A percentile compares a stretch with the other conserved stretches of the same genome.
Evolutionary conservation across 2,329 filamentous ascomycete species (phyloP).

Genomic region (Berkeleyomyces rouxiae): DNA sequence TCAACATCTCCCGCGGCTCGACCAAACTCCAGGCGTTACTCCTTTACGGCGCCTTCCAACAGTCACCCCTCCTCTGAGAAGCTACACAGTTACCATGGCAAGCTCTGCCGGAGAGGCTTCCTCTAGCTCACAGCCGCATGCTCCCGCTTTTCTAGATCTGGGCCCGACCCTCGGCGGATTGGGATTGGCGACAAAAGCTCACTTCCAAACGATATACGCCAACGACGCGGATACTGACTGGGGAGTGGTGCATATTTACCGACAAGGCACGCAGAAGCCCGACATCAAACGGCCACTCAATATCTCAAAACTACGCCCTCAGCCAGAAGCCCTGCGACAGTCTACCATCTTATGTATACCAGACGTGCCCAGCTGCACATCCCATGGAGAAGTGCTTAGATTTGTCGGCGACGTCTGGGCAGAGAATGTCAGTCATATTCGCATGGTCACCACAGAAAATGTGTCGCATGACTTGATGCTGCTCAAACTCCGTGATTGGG

Average conservation of each 20-base stretch:
- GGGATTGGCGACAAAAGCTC: slow-evolving; percentile 67
- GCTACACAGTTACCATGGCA: neutral
- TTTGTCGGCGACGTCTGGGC: slow-evolving; percentile 82
- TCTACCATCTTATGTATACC: slow-evolving; percentile 74
- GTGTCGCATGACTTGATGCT: slow-evolving; percentile 90
- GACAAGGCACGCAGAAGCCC: slow-evolving; percentile 61
- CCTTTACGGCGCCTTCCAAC: neutral
- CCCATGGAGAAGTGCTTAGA: slow-evolving; percentile 74
- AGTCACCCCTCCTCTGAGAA: no score
- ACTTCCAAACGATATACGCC: slow-evolving; percentile 54
- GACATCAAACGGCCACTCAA: slow-evolving; percentile 16
- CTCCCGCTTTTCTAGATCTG: slow-evolving; percentile 33
- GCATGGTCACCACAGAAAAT: slow-evolving; percentile 78
- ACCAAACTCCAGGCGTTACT: neutral
- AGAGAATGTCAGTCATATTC: slow-evolving; percentile 76
- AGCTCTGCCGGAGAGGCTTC: slow-evolving; percentile 18
- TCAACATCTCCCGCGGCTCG: no score
- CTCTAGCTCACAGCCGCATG: slow-evolving; percentile 20
- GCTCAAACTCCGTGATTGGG: slow-evolving; percentile 73
- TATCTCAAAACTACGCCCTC: neutral
- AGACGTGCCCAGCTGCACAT: slow-evolving; percentile 86
- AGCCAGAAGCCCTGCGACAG: slow-evolving; percentile 44
- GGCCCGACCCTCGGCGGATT: slow-evolving; percentile 39
- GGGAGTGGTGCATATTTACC: slow-evolving; percentile 88
- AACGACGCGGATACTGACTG: slow-evolving; percentile 67